Evolutionary conservation across 257 asterid species (phyloP), one percentile per base, ranked within the genome.

Genomic region (Solanum chmielewskii): DNA sequence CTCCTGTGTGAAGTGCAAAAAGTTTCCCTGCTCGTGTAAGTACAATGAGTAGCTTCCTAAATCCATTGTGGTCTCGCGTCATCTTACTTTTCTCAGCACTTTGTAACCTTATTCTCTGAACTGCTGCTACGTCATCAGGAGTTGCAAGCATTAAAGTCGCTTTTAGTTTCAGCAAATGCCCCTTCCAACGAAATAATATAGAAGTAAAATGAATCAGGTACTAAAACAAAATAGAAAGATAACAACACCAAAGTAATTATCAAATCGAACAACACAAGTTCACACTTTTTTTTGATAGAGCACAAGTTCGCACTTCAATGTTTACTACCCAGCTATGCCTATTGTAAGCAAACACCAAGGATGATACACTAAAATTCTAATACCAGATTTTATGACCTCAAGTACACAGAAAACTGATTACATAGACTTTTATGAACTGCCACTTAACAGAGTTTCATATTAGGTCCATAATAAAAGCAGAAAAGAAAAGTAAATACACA

Each of bases 1-100:
- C 98, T 87, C 99, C 99, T 14, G 99, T 93, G 92, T 97, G 99
- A 90, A 97, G 90, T 5, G 99, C 99, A 86, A 89, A 90, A 86
- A 97, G 92, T 86, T 97, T 97, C 86, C 99, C 99, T 41, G 98
- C 93, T 86, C 93, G 93, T 59, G 98, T 97, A 83, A 97, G 98
- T 66, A 95, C 97, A 85, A 97, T 89, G 87, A 97, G 94, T 89
- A 97, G 94, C 90, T 94, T 94, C 86, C 97, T 88, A 91, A 93
- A 93, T 66, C 97, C 97, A 85, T 94, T 97, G 77, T 94, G 96
- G 89, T 97, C 99, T 82, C 99, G 94, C 44, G 99, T 95, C 99
- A 97, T 93, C 93, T 97, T 97, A 92, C 91, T 94, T 88, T 93
- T 96, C 91, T 89, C 98, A 86, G 98, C 93, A 91, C 98, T 96